Base-by-base conservation (phyloP, 208 protist species). In the Trypanosoma vivax region DNA sequence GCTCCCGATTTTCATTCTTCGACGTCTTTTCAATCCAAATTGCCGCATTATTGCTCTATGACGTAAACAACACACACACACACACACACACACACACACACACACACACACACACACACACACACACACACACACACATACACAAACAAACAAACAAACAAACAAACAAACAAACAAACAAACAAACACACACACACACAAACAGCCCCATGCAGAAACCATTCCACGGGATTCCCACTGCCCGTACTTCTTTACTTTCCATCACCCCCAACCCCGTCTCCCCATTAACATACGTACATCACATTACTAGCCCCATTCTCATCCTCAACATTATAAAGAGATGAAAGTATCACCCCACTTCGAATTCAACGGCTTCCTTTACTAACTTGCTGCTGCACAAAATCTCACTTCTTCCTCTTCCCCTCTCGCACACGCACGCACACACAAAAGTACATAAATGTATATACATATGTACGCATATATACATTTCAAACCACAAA, bases 381-480 rank as follows among this genome's bases (percentile, higher is more conserved):
- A 37, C 10, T 37, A n/a, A 9, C 14, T 37, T 37, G 9, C 14
- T 37, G 10, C 33, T 37, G 9, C 33, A 37, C 33, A n/a, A 37
- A 37, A 9, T 37, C 14, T 37, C 9, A n/a, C 14, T 37, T 37
- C 10, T 37, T 37, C 33, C 10, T 37, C 14, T 37, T 14, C 14
- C 10, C 33, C 33, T 14, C 33, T 14, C 33, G 10, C 14, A n/a
- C 14, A n/a, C 33, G 9, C 33, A n/a, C 33, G 33, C 33, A n/a
- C 33, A 9, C 14, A n/a, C 14, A 37, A 37, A n/a, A 9, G 14
- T 0, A 37, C 14, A 37, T 37, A 37, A 0, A 0, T 37, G 14
- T 37, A 37, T 37, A 37, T 37, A 37, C 14, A 50, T 50, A 50
- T 50, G 30, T 50, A 50, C 30, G 30, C 30, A 45, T 45, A 9